Base-by-base conservation (phyloP, 2,329 filamentous ascomycete species). In the Nemania abortiva region DNA sequence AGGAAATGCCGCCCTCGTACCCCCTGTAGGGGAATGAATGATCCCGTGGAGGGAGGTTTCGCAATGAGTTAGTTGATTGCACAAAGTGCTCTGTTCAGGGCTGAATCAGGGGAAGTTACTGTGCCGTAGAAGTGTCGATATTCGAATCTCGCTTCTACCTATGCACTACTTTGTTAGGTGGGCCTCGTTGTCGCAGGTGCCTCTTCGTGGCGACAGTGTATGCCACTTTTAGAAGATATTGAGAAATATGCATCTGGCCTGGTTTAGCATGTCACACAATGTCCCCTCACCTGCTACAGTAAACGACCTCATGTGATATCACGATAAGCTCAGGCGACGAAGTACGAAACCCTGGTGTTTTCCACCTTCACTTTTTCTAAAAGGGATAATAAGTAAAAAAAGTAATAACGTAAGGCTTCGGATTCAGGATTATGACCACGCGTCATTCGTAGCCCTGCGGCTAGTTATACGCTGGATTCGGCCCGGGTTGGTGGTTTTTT, bases 1-100 rank as follows among this genome's bases (percentile, higher is more conserved):
- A 63, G 45, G 18, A 22, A 11, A 39, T 68, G 65, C 70, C 72
- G 55, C 39, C 68, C 10, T 6, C 45, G 7, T 6, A 10, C n/a
- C 42, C 42, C 3, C 42, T n/a, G n/a, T 11, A 45, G 15, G 18
- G 15, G 18, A 45, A 45, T 45, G 42, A 45, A 15, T 4, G 42
- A 45, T 13, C n/a, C n/a, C n/a, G n/a, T n/a, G n/a, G 18, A 45
- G 42, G 42, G 42, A 45, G 42, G 13, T 34, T 34, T 34, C 5
- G 31, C 31, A 34, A 34, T 34, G 31, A 9, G 9, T 34, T 34
- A 34, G 31, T 5, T 9, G 31, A 9, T 4, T 5, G 31, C 5
- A 9, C 31, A 9, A 9, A 9, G 4, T 34, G 4, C 9, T 34
- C 5, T 34, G 31, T 34, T 34, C 31, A 4, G 31, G 31, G 31